Percentiles rank a stretch among this genome's conserved stretches.
These are phyloP conservation scores for Xylaria sp. DNA, from an alignment of 2,329 filamentous ascomycete genomes.

Conservation along the genomic window DNA sequence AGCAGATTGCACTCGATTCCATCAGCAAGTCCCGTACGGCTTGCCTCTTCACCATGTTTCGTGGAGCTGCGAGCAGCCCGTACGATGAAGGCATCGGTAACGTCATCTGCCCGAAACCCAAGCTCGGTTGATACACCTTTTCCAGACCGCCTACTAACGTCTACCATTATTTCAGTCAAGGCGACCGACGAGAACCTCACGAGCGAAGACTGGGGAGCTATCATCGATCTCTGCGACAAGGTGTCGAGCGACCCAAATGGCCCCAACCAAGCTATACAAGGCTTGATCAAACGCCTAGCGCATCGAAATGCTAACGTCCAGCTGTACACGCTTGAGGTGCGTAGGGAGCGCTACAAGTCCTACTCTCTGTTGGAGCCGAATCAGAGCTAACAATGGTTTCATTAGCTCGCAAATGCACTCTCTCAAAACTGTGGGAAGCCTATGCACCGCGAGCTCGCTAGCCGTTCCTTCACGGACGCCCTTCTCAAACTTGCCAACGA, in stretches of 20 bases:
- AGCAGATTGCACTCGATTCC: neutral
- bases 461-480: conserved; percentile 92
- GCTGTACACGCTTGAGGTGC: conserved; percentile 86
- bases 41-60: conserved; percentile 52
- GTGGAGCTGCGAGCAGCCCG: conserved; percentile 62
- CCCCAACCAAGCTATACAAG: conserved; percentile 83
- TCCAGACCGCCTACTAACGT: conserved; percentile 17
- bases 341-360: neutral
- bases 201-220: conserved; percentile 72
- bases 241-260: conserved; percentile 60
- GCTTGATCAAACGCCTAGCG: conserved; percentile 88
- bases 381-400: conserved; percentile 3
- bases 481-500: conserved; percentile 89
- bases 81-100: conserved; percentile 66
- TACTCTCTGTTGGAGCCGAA: neutral
- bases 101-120: conserved; percentile 14
- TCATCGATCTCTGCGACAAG: conserved; percentile 68
- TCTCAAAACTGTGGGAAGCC: conserved; percentile 88
- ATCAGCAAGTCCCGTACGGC: neutral
- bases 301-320: conserved; percentile 97
- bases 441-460: conserved; percentile 89
- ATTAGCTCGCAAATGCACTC: conserved; percentile 82
- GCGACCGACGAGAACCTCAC: conserved; percentile 98
- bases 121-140: neutral
- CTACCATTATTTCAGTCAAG: conserved; percentile 53